A percentile compares a stretch with the other conserved stretches of the same genome.
These are phyloP conservation scores for Eudorina sp. DNA, from an alignment of 139 green algal genomes.

Conservation along the genomic window DNA sequence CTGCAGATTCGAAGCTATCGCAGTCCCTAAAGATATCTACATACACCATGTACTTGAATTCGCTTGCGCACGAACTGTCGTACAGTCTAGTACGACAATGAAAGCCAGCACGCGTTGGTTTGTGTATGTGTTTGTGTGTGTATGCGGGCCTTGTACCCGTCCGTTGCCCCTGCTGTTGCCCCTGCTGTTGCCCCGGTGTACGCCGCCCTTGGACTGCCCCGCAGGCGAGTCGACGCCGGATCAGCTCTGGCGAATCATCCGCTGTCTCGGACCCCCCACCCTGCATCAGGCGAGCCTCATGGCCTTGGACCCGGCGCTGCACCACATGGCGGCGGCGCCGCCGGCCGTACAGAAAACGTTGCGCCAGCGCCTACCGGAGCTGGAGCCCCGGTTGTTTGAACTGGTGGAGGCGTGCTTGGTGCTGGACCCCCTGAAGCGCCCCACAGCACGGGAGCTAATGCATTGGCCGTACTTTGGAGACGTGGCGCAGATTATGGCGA, in stretches of 20 bases:
- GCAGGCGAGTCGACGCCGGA: conserved; percentile 67
- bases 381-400: not conserved
- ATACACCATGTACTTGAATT: no score
- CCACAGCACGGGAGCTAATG: conserved; percentile 70
- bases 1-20: no score
- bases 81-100: no score
- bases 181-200: no score
- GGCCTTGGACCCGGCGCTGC: not conserved
- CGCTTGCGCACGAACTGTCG: no score
- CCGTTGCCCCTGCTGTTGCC: no score
- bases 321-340: not conserved
- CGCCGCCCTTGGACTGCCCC: no score
- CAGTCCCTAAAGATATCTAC: no score
- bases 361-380: not conserved
- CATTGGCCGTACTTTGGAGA: conserved; percentile 74
- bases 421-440: conserved; percentile 68
- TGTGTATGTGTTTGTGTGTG: no score
- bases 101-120: no score
- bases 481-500: not conserved
- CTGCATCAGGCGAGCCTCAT: conserved; percentile 51
- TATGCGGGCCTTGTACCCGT: no score
- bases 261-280: conserved; percentile 63
- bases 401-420: conserved; percentile 68
- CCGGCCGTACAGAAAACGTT: not conserved
- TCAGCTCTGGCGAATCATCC: conserved; percentile 80